Evolutionary conservation across 2,329 filamentous ascomycete species (phyloP).

Genomic region (Exophiala sideris): DNA sequence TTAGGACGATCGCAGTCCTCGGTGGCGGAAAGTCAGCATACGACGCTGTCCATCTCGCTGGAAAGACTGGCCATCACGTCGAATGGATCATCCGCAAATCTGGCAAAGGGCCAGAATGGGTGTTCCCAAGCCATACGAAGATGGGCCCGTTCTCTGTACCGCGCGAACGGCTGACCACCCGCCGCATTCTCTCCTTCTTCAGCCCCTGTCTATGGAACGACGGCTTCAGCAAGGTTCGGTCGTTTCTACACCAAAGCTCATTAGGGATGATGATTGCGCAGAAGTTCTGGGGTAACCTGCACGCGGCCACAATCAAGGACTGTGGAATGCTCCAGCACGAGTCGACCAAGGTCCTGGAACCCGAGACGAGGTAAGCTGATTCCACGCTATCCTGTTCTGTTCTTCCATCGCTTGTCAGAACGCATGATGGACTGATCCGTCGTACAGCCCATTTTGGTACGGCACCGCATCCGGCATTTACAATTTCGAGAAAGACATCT

Average conservation of each 20-base stretch:
- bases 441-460: conserved; percentile 47
- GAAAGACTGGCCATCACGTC: conserved; percentile 50
- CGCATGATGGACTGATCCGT: not conserved
- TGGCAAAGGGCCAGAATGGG: conserved; percentile 42
- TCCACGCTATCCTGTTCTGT: not conserved
- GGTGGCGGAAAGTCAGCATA: conserved; percentile 64
- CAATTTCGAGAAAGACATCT: conserved; percentile 58
- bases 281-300: conserved; percentile 53
- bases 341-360: conserved; percentile 43
- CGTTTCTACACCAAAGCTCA: conserved; percentile 51
- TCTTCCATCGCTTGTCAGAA: not conserved
- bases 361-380: conserved; percentile 33
- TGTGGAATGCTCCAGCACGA: conserved; percentile 47
- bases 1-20: conserved; percentile 51
- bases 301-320: conserved; percentile 46
- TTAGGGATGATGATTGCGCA: conserved; percentile 48
- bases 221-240: conserved; percentile 43
- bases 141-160: conserved; percentile 57
- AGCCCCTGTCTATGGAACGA: conserved; percentile 70
- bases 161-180: conserved; percentile 65
- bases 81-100: conserved; percentile 42
- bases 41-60: conserved; percentile 63
- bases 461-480: conserved; percentile 57
- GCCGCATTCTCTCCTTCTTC: conserved; percentile 68
- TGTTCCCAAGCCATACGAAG: conserved; percentile 26